Evolutionary conservation across 2,329 filamentous ascomycete species (phyloP), one percentile per base, ranked within the genome.

Genomic region (Fusarium sp.): DNA sequence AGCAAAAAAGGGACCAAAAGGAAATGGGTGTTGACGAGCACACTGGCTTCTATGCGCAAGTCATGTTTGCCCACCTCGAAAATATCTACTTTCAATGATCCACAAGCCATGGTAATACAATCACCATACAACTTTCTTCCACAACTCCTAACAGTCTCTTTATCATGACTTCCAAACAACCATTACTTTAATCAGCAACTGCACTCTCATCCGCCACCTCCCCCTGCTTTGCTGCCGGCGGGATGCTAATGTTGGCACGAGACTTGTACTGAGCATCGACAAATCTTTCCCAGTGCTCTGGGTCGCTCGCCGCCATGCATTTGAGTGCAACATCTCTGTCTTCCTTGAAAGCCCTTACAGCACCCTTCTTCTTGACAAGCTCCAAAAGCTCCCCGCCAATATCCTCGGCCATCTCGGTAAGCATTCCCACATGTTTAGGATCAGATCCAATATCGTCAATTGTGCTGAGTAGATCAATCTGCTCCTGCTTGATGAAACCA

Each of bases 211-310:
- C 77, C 13, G 46, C 65, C n/a, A 46, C 53, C 54, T 74, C 72
- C 31, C 62, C 62, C 8, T 67, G 70, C 66, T 77, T 74, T 52
- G 74, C 70, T 54, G 62, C 62, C 33, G 69, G 56, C 8, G 76
- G 70, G 42, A 79, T 74, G 28, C 72, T 80, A 20, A 85, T 82
- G 70, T 89, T 89, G 12, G 83, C 85, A 58, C 83, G 80, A 8
- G 86, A 85, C 78, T 88, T 88, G 72, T 86, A 81, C 78, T 89
- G 88, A 37, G 84, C 82, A 77, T 91, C 87, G 26, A 86, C 83
- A 74, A 94, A 88, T 9, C 80, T 79, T 50, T 86, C 84, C 85
- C 92, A 88, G 76, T 91, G 85, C 65, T 89, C 86, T 0, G 89
- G 88, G 67, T 93, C 92, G 30, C 85, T 84, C 7, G 86, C 87